Evolutionary conservation across 257 asterid genomes (phyloP).

Genomic region (Asclepias syriaca): DNA sequence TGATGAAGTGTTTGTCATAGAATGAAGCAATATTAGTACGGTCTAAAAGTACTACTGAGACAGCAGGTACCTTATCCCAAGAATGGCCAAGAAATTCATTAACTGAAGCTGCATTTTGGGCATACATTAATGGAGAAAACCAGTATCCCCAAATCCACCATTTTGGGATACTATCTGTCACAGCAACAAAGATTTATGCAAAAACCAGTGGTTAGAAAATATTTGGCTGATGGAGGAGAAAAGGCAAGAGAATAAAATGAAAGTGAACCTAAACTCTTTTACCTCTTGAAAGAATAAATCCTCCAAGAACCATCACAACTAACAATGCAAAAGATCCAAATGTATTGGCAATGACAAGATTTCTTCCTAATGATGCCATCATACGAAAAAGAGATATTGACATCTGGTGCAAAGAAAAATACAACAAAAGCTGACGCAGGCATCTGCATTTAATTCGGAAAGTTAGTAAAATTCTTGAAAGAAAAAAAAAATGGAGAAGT

Average conservation of each 20-base stretch:
- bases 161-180: conserved; percentile 73
- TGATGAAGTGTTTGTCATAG: no score
- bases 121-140: conserved; percentile 90
- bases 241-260: background rate
- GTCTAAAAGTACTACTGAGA: background rate
- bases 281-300: conserved; percentile 94
- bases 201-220: background rate
- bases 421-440: conserved; percentile 65
- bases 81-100: conserved; percentile 92
- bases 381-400: conserved; percentile 80
- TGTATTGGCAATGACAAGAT: conserved; percentile 89
- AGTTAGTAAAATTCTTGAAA: background rate
- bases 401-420: conserved; percentile 87
- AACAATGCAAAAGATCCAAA: conserved; percentile 96
- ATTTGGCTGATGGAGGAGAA: background rate
- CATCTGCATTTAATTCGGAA: conserved; percentile 42
- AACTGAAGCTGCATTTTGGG: conserved; percentile 87
- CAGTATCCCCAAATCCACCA: conserved; percentile 99
- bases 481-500: background rate
- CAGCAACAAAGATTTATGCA: conserved; percentile 13
- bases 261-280: conserved; percentile 11
- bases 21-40: background rate
- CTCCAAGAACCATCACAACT: conserved; percentile 91
- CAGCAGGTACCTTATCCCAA: conserved; percentile 67
- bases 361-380: conserved; percentile 91